Percentiles rank a stretch among this genome's conserved stretches.
Conservation (phyloP, 371 early-diverging fungal genomes). For the Rhizomucor pusillus region DNA sequence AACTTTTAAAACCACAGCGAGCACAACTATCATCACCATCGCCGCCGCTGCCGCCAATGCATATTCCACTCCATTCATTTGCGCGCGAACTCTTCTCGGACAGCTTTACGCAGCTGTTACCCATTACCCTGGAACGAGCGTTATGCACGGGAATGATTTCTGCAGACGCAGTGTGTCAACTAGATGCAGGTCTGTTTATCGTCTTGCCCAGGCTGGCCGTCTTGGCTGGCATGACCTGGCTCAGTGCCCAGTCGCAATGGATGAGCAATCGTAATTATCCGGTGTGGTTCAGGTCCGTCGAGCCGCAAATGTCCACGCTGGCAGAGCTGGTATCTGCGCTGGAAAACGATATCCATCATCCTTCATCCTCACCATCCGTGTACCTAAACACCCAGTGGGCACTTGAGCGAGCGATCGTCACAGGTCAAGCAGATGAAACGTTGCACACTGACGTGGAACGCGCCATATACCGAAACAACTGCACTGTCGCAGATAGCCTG, state of each 20-base stretch:
- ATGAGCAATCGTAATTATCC: not conserved
- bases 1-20: too few species aligned
- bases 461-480: too few species aligned
- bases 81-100: constrained; percentile 13
- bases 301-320: not conserved
- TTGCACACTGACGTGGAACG: too few species aligned
- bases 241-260: constrained; percentile 23
- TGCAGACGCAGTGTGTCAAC: constrained; percentile 9
- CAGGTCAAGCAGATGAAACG: too few species aligned
- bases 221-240: constrained; percentile 26
- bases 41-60: too few species aligned
- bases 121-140: constrained; percentile 20
- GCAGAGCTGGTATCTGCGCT: too few species aligned
- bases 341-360: not conserved
- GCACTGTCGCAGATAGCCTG: too few species aligned
- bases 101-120: constrained; percentile 23
- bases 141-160: constrained; percentile 8
- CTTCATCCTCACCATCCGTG: too few species aligned
- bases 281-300: not conserved
- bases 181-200: constrained; percentile 24
- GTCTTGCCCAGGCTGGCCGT: constrained; percentile 27
- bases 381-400: too few species aligned
- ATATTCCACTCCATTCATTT: too few species aligned
- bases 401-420: too few species aligned
- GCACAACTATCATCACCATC: too few species aligned